Evolutionary conservation across 129 eudicot genomes (phyloP).

Genomic region (Apium graveolens): DNA sequence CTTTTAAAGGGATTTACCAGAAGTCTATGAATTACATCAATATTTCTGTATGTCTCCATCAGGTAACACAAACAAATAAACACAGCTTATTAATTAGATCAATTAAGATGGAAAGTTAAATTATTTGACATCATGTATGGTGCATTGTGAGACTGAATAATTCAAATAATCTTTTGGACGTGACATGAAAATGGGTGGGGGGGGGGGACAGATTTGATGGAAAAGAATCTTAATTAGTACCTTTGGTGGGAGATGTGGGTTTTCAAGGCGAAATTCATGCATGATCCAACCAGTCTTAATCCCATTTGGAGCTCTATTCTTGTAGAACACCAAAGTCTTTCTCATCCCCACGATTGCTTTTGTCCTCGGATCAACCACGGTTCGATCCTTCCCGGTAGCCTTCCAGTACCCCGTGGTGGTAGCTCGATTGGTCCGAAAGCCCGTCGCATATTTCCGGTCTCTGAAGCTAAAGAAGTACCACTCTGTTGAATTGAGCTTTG

Average conservation of each 20-base stretch:
- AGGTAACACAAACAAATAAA: neutral
- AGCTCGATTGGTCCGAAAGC: constrained; percentile 80
- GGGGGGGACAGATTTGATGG: neutral
- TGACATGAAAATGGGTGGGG: neutral
- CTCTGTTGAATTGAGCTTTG: constrained; percentile 23
- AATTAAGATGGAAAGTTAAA: neutral
- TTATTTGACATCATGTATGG: constrained; percentile 5
- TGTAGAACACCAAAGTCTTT: constrained; percentile 81
- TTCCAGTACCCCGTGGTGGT: constrained; percentile 88
- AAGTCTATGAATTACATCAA: neutral
- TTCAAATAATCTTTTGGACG: neutral
- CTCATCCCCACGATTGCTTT: constrained; percentile 67
- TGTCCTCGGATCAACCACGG: constrained; percentile 30
- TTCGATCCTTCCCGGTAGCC: constrained; percentile 91
- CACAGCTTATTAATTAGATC: neutral
- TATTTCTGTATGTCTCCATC: neutral
- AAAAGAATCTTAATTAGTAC: constrained; percentile 21
- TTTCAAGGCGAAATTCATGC: constrained; percentile 88
- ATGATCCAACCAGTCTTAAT: constrained; percentile 86
- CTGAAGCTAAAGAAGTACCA: constrained; percentile 90
- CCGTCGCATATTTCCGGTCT: constrained; percentile 84
- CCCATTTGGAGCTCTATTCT: constrained; percentile 96
- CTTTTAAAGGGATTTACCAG: neutral
- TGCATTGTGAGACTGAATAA: neutral
- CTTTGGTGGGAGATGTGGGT: constrained; percentile 34